Conservation (phyloP, 495 filamentous ascomycete species). For the Hypoxylon fuscum region DNA sequence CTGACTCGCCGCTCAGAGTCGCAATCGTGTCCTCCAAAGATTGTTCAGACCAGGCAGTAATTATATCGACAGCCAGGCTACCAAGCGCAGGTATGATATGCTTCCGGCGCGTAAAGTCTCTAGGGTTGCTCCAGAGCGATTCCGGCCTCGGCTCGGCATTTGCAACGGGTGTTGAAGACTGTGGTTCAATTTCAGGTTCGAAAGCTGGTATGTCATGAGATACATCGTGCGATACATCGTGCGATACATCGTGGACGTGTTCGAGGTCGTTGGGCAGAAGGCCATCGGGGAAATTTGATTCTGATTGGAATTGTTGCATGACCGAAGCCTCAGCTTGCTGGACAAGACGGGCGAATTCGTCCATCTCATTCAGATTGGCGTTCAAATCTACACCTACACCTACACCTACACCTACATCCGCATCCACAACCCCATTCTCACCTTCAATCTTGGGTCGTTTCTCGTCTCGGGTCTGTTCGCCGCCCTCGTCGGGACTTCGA, state of each 20-base stretch:
- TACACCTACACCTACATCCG: too few relatives aligned
- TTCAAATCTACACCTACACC: too few relatives aligned
- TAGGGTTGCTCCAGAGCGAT: slow-evolving; percentile 44
- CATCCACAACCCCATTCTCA: slow-evolving; percentile 1
- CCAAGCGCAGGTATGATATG: slow-evolving; percentile 54
- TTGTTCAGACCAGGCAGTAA: slow-evolving; percentile 55
- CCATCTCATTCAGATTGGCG: slow-evolving; percentile 32
- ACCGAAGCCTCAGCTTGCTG: slow-evolving; percentile 42
- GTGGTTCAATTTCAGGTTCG: slow-evolving; percentile 18
- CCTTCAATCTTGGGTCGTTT: slow-evolving; percentile 51
- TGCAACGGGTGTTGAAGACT: slow-evolving; percentile 24
- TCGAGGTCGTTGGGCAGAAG: slow-evolving; percentile 15
- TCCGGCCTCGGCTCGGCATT: slow-evolving; percentile 34
- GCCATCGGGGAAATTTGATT: slow-evolving; percentile 8
- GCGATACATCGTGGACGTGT: slow-evolving; percentile 13
- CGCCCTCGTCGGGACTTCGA: slow-evolving; percentile 41
- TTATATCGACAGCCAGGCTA: slow-evolving; percentile 56
- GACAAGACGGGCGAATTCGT: slow-evolving; percentile 42
- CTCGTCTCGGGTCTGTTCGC: slow-evolving; percentile 31
- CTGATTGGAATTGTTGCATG: slow-evolving; percentile 42
- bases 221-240: slow-evolving; percentile 1
- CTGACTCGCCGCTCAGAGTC: slow-evolving; percentile 72
- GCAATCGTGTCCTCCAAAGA: slow-evolving; percentile 68
- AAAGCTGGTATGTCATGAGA: background rate
- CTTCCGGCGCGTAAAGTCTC: slow-evolving; percentile 44